phyloP scores from a whole-genome alignment of 495 filamentous ascomycete genomes.

The Aspergillus baeticus region DNA sequence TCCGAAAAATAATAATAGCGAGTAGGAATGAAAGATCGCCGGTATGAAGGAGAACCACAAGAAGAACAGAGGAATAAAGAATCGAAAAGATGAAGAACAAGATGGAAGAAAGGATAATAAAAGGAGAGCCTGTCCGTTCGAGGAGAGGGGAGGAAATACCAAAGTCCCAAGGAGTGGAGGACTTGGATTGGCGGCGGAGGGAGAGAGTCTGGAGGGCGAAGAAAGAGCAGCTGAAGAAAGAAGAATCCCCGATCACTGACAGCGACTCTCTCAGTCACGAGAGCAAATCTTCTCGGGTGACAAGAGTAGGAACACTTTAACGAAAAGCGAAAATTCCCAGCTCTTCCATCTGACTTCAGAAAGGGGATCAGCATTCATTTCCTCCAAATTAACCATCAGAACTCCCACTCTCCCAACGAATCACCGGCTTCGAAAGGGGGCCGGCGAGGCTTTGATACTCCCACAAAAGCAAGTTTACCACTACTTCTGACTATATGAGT shows the following conservation, averaged over 20 bases:
- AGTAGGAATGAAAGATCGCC: not conserved
- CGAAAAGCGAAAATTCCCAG: not conserved
- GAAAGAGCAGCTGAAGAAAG: not conserved
- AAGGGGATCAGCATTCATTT: slow-evolving; percentile 8
- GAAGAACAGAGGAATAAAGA: slow-evolving; percentile 2
- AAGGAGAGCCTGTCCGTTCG: slow-evolving; percentile 5
- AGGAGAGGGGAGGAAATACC: not conserved
- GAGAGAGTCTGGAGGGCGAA: slow-evolving; percentile 10
- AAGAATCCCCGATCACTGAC: not conserved
- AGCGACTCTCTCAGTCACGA: not conserved
- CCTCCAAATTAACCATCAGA: slow-evolving; percentile 4
- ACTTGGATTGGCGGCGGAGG: slow-evolving; percentile 10
- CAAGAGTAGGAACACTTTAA: not conserved
- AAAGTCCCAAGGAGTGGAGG: slow-evolving; percentile 33
- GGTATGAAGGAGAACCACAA: not conserved
- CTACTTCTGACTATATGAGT: not conserved
- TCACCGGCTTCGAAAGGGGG: slow-evolving; percentile 2
- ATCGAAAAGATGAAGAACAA: not conserved
- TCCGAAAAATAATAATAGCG: not conserved
- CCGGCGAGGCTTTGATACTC: not conserved
- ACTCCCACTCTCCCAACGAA: not conserved
- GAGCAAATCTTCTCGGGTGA: not conserved
- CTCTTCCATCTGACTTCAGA: not conserved
- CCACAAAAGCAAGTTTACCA: not conserved
- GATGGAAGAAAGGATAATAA: slow-evolving; percentile 24